Conservation (phyloP, 768 basidiomycete genomes). For the Lactarius hengduanensis region DNA sequence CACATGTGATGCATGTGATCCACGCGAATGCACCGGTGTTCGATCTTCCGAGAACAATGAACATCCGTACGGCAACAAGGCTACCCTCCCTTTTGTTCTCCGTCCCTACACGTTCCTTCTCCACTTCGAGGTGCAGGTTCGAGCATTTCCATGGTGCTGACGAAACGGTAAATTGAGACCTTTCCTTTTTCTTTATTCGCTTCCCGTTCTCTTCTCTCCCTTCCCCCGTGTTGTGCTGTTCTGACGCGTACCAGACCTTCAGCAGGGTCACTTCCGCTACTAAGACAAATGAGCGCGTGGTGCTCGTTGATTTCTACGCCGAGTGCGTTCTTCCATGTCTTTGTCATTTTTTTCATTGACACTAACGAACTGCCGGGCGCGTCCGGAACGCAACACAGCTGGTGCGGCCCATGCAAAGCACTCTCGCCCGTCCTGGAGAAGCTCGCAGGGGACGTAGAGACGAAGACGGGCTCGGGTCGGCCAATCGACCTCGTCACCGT, state of each 20-base stretch:
- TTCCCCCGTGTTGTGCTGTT: not conserved
- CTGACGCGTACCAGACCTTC: slow-evolving; percentile 36
- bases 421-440: slow-evolving; percentile 69
- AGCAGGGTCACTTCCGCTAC: slow-evolving; percentile 34
- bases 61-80: not conserved
- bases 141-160: slow-evolving; percentile 48
- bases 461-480: slow-evolving; percentile 51
- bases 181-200: not conserved
- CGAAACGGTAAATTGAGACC: slow-evolving; percentile 39
- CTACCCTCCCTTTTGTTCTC: not conserved
- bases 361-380: too few relatives aligned
- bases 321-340: slow-evolving; percentile 47
- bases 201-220: not conserved
- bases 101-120: slow-evolving; percentile 34
- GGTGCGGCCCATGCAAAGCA: slow-evolving; percentile 75
- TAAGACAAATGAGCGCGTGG: slow-evolving; percentile 47
- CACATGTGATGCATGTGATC: not conserved
- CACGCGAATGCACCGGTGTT: not conserved
- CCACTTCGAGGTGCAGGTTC: slow-evolving; percentile 41
- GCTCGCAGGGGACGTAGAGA: slow-evolving; percentile 45
- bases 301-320: slow-evolving; percentile 79
- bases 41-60: not conserved
- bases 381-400: slow-evolving; percentile 42
- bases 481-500: slow-evolving; percentile 72
- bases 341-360: too few relatives aligned